Conservation (phyloP, 306 rosid species). For the Canavalia ensiformis region DNA sequence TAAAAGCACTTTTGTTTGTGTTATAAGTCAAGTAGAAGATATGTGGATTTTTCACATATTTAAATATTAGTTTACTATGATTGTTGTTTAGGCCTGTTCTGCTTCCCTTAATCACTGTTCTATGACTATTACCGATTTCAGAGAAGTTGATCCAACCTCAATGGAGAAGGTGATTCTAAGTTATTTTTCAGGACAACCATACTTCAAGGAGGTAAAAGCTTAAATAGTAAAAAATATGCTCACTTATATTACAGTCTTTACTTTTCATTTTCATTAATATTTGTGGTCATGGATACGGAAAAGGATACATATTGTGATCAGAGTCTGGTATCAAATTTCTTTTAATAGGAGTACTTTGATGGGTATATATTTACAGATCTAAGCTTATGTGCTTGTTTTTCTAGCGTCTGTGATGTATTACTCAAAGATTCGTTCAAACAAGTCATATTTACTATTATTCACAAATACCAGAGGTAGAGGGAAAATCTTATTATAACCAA, state of each 20-base stretch:
- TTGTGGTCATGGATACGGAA: slow-evolving; percentile 41
- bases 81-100: slow-evolving; percentile 23
- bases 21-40: background rate
- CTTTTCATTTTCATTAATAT: slow-evolving; percentile 23
- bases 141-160: slow-evolving; percentile 63
- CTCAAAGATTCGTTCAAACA: slow-evolving; percentile 22
- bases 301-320: slow-evolving; percentile 36
- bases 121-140: slow-evolving; percentile 51
- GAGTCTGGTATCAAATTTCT: slow-evolving; percentile 40
- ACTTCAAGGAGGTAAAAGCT: slow-evolving; percentile 47
- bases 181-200: slow-evolving; percentile 37
- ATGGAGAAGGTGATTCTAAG: slow-evolving; percentile 67
- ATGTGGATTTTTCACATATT: slow-evolving; percentile 4
- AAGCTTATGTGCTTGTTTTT: slow-evolving; percentile 37
- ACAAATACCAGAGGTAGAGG: background rate
- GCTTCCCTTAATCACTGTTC: background rate
- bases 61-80: slow-evolving; percentile 11
- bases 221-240: slow-evolving; percentile 20
- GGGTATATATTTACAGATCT: slow-evolving; percentile 47
- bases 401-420: slow-evolving; percentile 25
- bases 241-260: slow-evolving; percentile 25
- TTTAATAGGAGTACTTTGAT: slow-evolving; percentile 34
- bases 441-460: background rate
- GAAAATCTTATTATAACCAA: background rate
- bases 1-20: background rate